These are phyloP conservation scores for Solanum lycopersicoides DNA, from an alignment of 257 asterid genomes.

Conservation along the genomic window DNA sequence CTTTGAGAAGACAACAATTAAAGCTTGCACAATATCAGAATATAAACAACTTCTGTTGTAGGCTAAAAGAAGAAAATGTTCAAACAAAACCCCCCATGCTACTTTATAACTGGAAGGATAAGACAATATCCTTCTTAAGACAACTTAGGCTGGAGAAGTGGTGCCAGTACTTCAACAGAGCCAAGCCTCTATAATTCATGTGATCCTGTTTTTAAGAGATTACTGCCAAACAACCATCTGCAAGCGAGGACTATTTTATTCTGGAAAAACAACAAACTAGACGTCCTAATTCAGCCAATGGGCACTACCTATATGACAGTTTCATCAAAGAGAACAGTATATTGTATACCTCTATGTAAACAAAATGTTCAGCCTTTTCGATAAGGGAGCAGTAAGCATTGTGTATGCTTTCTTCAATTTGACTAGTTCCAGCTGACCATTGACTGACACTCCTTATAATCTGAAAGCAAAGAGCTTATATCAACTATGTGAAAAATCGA, in stretches of 20 bases:
- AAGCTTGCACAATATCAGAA: not conserved
- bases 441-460: slow-evolving; percentile 89
- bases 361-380: slow-evolving; percentile 82
- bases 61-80: not conserved
- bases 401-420: slow-evolving; percentile 89
- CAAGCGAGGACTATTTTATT: not conserved
- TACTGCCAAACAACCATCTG: not conserved
- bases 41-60: not conserved
- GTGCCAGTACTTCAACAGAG: not conserved
- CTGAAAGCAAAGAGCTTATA: slow-evolving; percentile 29
- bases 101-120: not conserved
- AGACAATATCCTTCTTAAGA: not conserved
- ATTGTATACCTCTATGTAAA: slow-evolving; percentile 75
- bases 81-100: not conserved
- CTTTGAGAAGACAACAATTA: not conserved
- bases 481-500: not conserved
- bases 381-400: slow-evolving; percentile 83
- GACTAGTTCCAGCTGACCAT: slow-evolving; percentile 99
- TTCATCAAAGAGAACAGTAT: not conserved
- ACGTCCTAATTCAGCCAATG: not conserved
- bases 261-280: not conserved
- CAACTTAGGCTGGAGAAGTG: not conserved
- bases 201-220: not conserved
- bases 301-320: not conserved
- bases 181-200: not conserved